Evolutionary conservation across 2,329 filamentous ascomycete genomes (phyloP), one percentile per base, ranked within the genome.

Genomic region (Aureobasidium sp.): DNA sequence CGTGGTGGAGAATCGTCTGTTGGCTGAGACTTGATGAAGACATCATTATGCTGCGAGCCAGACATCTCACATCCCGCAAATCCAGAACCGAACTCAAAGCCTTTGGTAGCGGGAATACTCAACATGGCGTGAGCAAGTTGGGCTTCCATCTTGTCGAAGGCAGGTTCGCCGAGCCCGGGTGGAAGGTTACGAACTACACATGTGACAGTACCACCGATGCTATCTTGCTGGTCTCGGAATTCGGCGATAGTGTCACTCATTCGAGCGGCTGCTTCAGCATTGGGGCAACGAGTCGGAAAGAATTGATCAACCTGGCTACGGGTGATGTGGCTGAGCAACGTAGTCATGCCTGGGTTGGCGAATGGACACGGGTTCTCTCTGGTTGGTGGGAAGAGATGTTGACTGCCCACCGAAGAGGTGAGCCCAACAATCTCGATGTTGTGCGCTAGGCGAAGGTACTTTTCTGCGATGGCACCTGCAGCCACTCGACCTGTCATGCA

Each of bases 141-240:
- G 8, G 94, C 94, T 79, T 99, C 92, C 48, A 97, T 82, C 80
- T 97, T 97, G 76, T 96, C 90, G 75, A 99, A 97, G 75, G 85
- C 89, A 0, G 93, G 94, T 81, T 97, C 94, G 64, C 94, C 94
- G 2, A 97, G 83, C 0, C 93, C 93, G 44, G 85, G 83, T 29
- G 93, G 94, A 8, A 86, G 84, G 71, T 95, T 93, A 66, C 89
- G 85, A 71, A 97, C 91, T 42, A 97, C 89, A 70, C 93, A 97
- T 48, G 91, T 96, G 20, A 97, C 91, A 13, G 91, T 96, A 64
- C 94, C 94, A 63, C 94, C 94, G 67, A 96, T 97, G 77, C 88
- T 93, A 79, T 97, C 93, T 63, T 90, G 76, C 63, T 80, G 81
- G 68, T 96, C 90, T 61, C 87, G 83, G 78, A 88, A 92, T 50